These are phyloP conservation scores for Penicillium italicum DNA, from an alignment of 2,329 filamentous ascomycete genomes.

Conservation along the genomic window DNA sequence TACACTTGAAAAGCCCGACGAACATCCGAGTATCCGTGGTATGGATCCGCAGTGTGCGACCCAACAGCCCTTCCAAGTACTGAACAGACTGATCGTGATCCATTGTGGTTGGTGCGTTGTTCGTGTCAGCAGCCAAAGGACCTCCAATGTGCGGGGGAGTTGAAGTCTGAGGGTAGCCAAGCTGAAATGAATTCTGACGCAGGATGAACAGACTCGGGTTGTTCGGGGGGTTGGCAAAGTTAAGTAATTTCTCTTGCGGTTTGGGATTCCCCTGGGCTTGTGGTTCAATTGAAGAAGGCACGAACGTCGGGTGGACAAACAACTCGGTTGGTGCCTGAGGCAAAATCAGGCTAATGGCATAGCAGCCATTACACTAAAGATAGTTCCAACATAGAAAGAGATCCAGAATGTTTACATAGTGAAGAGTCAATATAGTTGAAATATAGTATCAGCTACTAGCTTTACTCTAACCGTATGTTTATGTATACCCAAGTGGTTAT, in stretches of 20 bases:
- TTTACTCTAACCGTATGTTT: background rate
- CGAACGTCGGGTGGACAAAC: constrained; percentile 1
- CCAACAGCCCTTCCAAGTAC: constrained; percentile 60
- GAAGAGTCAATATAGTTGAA: background rate
- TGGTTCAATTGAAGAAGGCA: background rate
- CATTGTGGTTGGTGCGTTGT: constrained; percentile 28
- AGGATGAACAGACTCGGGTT: background rate
- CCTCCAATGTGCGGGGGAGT: background rate
- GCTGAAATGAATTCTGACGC: background rate
- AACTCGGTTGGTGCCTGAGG: constrained; percentile 7
- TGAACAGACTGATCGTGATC: constrained; percentile 35
- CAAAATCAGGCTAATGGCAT: background rate
- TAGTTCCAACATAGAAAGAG: background rate
- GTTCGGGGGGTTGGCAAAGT: background rate
- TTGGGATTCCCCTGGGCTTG: background rate
- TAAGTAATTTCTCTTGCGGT: background rate
- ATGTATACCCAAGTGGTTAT: background rate
- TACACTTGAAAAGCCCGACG: constrained; percentile 88
- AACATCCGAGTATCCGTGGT: constrained; percentile 85
- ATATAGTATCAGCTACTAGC: background rate
- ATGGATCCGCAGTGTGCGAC: constrained; percentile 73
- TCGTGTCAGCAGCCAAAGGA: constrained; percentile 2
- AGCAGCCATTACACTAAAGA: background rate
- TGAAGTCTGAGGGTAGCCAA: background rate
- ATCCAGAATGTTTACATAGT: background rate